These are phyloP conservation scores for Pythium oligandrum DNA, from an alignment of 352 stramenopile species.

Conservation along the genomic window DNA sequence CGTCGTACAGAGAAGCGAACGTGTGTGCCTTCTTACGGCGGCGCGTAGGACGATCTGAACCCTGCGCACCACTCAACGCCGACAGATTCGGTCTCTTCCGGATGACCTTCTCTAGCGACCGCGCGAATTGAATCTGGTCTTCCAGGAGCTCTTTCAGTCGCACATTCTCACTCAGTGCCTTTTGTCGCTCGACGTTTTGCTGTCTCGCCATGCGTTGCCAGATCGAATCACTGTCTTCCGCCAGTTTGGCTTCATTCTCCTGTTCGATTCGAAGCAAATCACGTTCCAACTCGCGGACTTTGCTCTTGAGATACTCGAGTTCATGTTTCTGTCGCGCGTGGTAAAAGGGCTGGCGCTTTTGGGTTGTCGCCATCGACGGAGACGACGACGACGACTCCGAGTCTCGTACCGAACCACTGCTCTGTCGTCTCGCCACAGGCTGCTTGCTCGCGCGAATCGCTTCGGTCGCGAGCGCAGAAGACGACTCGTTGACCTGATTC, in stretches of 20 bases:
- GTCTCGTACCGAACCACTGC: background rate
- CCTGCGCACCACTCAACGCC: conserved; percentile 7
- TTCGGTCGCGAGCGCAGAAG: background rate
- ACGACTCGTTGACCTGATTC: background rate
- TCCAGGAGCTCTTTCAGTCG: conserved; percentile 23
- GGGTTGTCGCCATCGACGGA: background rate
- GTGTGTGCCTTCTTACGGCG: conserved; percentile 4
- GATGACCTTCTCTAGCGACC: conserved; percentile 27
- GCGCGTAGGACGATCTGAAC: background rate
- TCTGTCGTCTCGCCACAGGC: too few relatives aligned
- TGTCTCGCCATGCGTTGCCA: conserved; percentile 38
- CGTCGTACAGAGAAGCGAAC: conserved; percentile 11
- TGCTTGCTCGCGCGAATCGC: background rate
- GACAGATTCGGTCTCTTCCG: conserved; percentile 29
- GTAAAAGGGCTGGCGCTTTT: conserved; percentile 5
- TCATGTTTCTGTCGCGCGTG: conserved; percentile 34
- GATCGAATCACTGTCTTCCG: conserved; percentile 15
- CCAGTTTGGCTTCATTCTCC: conserved; percentile 18
- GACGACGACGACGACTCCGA: conserved; percentile 4
- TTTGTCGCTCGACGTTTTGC: conserved; percentile 28
- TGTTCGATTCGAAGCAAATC: conserved; percentile 19
- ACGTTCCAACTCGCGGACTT: conserved; percentile 27
- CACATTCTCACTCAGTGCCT: conserved; percentile 30
- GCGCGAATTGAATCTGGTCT: conserved; percentile 31
- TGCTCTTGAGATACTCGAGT: conserved; percentile 31